Conservation (phyloP, 371 early-diverging fungal species). For the Actinomortierella wolfii region DNA sequence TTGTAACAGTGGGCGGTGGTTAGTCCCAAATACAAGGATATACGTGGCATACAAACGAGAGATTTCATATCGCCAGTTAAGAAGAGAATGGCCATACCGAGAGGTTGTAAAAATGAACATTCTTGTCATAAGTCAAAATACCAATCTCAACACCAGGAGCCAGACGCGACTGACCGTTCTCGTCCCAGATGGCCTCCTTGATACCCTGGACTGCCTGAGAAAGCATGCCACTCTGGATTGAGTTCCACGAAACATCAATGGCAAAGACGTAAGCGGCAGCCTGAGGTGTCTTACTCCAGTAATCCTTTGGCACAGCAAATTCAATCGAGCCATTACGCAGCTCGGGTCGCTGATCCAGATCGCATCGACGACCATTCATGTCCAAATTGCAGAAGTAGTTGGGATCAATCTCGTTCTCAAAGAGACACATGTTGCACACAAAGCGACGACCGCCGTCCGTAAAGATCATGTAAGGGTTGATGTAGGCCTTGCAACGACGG, state of each 20-base stretch:
- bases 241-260: conserved; percentile 89
- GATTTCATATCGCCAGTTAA: background rate
- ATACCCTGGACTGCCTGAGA: conserved; percentile 65
- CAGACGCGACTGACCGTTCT: conserved; percentile 45
- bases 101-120: conserved; percentile 95
- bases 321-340: conserved; percentile 88
- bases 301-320: conserved; percentile 84
- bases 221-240: conserved; percentile 87
- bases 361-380: conserved; percentile 87
- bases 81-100: conserved; percentile 61
- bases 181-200: conserved; percentile 70
- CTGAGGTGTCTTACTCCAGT: conserved; percentile 67
- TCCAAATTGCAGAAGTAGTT: conserved; percentile 94
- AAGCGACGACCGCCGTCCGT: conserved; percentile 89
- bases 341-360: conserved; percentile 88
- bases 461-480: conserved; percentile 90
- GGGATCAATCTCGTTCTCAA: conserved; percentile 76
- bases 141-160: conserved; percentile 73
- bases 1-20: too few relatives aligned
- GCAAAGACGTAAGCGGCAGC: conserved; percentile 86
- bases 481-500: conserved; percentile 90
- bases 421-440: conserved; percentile 91
- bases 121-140: conserved; percentile 88
- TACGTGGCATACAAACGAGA: background rate
- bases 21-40: background rate